phyloP scores from a whole-genome alignment of 2,329 filamentous ascomycete genomes.

The Neofusicoccum laricinum region DNA sequence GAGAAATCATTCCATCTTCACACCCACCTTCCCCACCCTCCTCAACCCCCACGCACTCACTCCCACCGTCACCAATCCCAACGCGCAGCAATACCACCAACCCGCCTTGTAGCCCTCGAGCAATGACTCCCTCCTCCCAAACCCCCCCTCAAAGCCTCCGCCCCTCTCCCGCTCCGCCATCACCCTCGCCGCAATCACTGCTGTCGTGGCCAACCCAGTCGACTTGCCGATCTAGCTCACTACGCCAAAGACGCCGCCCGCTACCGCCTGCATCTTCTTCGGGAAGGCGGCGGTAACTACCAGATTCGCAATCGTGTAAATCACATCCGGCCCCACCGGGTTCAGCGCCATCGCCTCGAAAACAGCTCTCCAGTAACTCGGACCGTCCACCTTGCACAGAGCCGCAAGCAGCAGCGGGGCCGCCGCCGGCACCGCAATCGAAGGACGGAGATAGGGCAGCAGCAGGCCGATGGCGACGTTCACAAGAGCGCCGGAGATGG shows the following conservation, averaged over 20 bases:
- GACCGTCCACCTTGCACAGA: conserved; percentile 7
- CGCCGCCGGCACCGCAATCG: background rate
- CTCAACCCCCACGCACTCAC: conserved; percentile 41
- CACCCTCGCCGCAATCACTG: conserved; percentile 35
- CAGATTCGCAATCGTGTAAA: conserved; percentile 44
- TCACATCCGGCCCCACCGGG: conserved; percentile 42
- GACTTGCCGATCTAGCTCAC: conserved; percentile 43
- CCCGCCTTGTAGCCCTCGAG: conserved; percentile 42
- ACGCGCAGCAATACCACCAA: conserved; percentile 43
- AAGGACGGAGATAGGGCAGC: no score
- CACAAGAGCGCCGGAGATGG: no score
- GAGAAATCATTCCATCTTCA: conserved; percentile 40
- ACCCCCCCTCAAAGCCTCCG: conserved; percentile 19
- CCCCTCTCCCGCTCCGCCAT: conserved; percentile 13
- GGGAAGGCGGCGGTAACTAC: conserved; percentile 44
- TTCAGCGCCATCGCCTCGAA: conserved; percentile 46
- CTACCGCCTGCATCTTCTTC: conserved; percentile 40
- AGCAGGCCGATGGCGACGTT: no score
- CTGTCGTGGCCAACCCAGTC: conserved; percentile 38
- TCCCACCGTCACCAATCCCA: conserved; percentile 28
- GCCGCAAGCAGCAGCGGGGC: conserved; percentile 53
- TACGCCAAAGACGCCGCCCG: conserved; percentile 47
- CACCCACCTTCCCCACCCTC: conserved; percentile 44
- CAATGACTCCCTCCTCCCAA: conserved; percentile 33
- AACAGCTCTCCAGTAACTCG: conserved; percentile 48